These are phyloP conservation scores for Dimocarpus longan DNA, from an alignment of 345 rosid genomes.

Conservation along the genomic window DNA sequence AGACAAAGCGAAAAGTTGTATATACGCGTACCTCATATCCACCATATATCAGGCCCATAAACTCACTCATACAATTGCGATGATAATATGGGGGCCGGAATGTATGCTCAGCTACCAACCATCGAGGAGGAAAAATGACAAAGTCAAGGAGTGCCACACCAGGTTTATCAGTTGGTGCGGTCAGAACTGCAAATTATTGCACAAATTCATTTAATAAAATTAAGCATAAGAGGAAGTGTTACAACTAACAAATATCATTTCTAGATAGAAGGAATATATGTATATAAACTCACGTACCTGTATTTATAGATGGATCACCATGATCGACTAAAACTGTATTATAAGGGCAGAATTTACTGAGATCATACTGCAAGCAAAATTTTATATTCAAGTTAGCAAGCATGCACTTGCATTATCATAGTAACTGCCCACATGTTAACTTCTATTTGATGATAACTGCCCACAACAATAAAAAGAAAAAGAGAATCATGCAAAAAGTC, in stretches of 20 bases:
- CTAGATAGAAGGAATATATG: not conserved
- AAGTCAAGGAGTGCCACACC: conserved; percentile 97
- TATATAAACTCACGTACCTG: conserved; percentile 48
- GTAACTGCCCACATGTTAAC: not conserved
- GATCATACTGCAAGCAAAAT: conserved; percentile 70
- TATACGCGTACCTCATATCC: conserved; percentile 74
- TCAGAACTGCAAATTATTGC: conserved; percentile 63
- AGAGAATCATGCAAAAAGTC: not conserved
- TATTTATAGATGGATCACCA: conserved; percentile 90
- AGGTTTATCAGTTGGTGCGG: conserved; percentile 96
- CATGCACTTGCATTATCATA: not conserved
- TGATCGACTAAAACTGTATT: conserved; percentile 93
- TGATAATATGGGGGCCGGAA: conserved; percentile 96
- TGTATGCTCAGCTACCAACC: conserved; percentile 98
- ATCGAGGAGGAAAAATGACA: conserved; percentile 92
- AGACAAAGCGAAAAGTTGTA: not conserved
- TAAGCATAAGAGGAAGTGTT: conserved; percentile 12
- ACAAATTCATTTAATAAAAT: conserved; percentile 17
- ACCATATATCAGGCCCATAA: conserved; percentile 92
- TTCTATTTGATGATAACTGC: too few species aligned
- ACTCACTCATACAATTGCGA: conserved; percentile 99
- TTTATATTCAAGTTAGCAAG: not conserved
- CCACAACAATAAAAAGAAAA: not conserved
- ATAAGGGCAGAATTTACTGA: conserved; percentile 88
- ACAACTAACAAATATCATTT: not conserved